Percentiles rank a stretch among this genome's conserved stretches.
phyloP scores from a whole-genome alignment of 371 early-diverging fungal species.

The Mucor ambiguus region DNA sequence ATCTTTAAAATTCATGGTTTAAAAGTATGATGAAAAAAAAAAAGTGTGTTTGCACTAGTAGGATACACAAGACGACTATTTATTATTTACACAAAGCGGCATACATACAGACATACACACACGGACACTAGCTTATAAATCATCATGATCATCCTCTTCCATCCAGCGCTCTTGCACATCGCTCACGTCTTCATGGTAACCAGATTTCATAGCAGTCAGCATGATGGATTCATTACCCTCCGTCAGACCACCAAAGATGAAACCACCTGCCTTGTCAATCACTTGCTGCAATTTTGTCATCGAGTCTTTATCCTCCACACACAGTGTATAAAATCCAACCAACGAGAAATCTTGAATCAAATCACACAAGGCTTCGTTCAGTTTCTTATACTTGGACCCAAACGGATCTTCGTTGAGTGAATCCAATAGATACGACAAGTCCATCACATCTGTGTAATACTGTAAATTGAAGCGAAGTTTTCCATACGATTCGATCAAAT shows the following conservation, averaged over 20 bases:
- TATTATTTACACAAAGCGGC: constrained; percentile 3
- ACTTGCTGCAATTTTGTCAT: constrained; percentile 76
- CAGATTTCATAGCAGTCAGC: constrained; percentile 61
- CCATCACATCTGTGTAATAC: constrained; percentile 93
- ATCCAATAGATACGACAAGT: constrained; percentile 80
- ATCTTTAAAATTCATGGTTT: constrained; percentile 40
- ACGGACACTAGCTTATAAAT: not conserved
- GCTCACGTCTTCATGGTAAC: constrained; percentile 54
- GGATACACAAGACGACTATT: not conserved
- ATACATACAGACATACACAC: not conserved
- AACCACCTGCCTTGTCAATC: constrained; percentile 94
- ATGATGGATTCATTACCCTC: constrained; percentile 82
- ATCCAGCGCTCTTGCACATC: constrained; percentile 71
- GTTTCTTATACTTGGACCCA: constrained; percentile 64
- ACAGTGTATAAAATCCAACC: constrained; percentile 89
- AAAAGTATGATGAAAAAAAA: not conserved
- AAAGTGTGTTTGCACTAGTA: not conserved
- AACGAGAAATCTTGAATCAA: constrained; percentile 90
- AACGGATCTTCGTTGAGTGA: constrained; percentile 74
- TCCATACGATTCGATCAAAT: constrained; percentile 83
- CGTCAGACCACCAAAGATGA: constrained; percentile 82
- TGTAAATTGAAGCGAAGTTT: constrained; percentile 84
- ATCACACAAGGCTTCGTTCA: constrained; percentile 86
- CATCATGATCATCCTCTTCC: constrained; percentile 23
- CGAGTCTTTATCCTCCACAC: constrained; percentile 86